A percentile compares a stretch with the other conserved stretches of the same genome.
These are phyloP conservation scores for Spergularia bocconei DNA, from an alignment of 148 eudicot genomes.

Conservation along the genomic window DNA sequence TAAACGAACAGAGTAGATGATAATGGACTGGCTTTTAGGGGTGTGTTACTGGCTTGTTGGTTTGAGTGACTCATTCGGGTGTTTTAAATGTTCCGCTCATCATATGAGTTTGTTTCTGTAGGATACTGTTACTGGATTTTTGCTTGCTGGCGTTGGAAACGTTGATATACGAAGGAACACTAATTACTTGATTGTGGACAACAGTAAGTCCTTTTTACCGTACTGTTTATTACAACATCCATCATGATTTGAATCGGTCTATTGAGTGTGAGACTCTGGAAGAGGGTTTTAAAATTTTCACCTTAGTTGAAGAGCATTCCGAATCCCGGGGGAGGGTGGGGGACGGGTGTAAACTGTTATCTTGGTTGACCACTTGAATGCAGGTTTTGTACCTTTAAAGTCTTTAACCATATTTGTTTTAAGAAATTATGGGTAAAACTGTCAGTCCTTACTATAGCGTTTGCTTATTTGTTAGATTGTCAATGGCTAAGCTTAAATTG, in stretches of 20 bases:
- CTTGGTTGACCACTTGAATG: too few relatives aligned
- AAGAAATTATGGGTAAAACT: too few relatives aligned
- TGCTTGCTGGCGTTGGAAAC: conserved; percentile 95
- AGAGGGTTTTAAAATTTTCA: background rate
- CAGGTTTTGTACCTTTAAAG: too few relatives aligned
- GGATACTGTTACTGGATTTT: conserved; percentile 94
- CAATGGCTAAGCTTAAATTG: background rate
- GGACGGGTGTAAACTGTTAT: too few relatives aligned
- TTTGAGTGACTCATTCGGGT: background rate
- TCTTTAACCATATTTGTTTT: too few relatives aligned
- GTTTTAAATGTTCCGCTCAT: too few relatives aligned
- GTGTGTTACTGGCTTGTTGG: background rate
- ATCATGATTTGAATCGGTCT: background rate
- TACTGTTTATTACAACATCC: background rate
- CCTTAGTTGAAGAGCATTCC: background rate
- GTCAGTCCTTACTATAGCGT: too few relatives aligned
- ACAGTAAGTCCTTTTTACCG: conserved; percentile 51
- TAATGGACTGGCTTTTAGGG: background rate
- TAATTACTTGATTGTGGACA: conserved; percentile 92
- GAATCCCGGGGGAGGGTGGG: too few relatives aligned
- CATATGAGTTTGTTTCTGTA: conserved; percentile 31
- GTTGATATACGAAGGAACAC: conserved; percentile 96
- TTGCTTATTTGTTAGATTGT: background rate
- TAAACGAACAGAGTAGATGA: background rate
- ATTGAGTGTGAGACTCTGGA: background rate